These are phyloP conservation scores for Termitomyces heimii DNA, from an alignment of 768 basidiomycete species.

Conservation along the genomic window DNA sequence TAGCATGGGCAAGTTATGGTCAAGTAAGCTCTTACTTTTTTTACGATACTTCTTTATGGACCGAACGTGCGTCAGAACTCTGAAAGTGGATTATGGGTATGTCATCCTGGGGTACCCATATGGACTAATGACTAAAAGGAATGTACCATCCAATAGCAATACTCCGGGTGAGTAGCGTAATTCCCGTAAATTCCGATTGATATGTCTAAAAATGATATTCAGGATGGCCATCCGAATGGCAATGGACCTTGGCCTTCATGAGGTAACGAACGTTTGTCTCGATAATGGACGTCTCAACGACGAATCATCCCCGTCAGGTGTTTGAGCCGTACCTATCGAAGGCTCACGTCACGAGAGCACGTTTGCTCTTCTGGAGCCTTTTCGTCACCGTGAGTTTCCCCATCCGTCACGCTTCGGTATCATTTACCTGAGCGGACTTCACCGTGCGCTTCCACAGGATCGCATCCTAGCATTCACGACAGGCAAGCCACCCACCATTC, in stretches of 20 bases:
- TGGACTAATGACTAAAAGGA: not conserved
- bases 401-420: not conserved
- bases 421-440: not conserved
- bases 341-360: slow-evolving; percentile 10
- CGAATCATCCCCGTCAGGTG: slow-evolving; percentile 3
- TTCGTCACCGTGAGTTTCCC: slow-evolving; percentile 10
- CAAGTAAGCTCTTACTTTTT: slow-evolving; percentile 3
- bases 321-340: slow-evolving; percentile 6
- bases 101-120: not conserved
- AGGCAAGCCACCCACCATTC: slow-evolving; percentile 10
- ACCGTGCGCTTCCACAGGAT: slow-evolving; percentile 1
- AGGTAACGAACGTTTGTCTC: slow-evolving; percentile 9
- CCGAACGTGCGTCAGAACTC: slow-evolving; percentile 10
- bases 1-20: slow-evolving; percentile 13
- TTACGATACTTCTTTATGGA: not conserved
- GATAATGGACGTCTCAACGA: not conserved
- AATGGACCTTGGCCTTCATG: slow-evolving; percentile 11
- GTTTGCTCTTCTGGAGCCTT: slow-evolving; percentile 13
- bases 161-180: slow-evolving; percentile 9
- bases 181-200: not conserved
- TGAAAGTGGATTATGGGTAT: slow-evolving; percentile 13
- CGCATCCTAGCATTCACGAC: slow-evolving; percentile 11
- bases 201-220: not conserved
- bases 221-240: slow-evolving; percentile 16
- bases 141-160: slow-evolving; percentile 5